Conservation (phyloP, 2,329 filamentous ascomycete genomes). For the Akanthomyces muscarius region DNA sequence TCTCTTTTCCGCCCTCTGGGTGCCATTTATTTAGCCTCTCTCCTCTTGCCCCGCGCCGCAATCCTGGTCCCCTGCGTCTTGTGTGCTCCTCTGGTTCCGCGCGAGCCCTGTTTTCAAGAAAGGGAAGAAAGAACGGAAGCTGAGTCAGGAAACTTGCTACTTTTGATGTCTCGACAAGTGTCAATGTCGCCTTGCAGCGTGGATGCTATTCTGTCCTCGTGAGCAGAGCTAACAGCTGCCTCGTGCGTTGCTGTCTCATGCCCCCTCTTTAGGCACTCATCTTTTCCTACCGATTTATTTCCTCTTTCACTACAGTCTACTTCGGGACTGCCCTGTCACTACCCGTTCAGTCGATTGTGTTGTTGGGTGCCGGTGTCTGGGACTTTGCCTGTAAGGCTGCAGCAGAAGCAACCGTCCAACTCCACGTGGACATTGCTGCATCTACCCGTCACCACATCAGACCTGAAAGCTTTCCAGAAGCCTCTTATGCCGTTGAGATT, state of each 20-base stretch:
- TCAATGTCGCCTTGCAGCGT: neutral
- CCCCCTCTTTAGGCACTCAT: neutral
- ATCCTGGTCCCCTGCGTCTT: neutral
- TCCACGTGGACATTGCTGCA: neutral
- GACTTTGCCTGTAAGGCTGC: neutral
- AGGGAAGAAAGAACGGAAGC: neutral
- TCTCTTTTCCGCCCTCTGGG: neutral
- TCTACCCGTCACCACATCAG: neutral
- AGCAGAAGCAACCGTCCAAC: neutral
- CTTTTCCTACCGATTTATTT: too few relatives aligned
- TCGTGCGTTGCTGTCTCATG: neutral
- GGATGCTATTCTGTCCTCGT: neutral
- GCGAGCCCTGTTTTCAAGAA: neutral
- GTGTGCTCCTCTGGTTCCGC: neutral
- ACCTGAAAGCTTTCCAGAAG: neutral
- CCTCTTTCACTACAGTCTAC: too few relatives aligned
- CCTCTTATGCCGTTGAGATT: conserved; percentile 1
- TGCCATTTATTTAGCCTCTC: conserved; percentile 14
- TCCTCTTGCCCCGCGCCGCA: conserved; percentile 9
- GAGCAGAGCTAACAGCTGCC: neutral
- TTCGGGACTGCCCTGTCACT: too few relatives aligned
- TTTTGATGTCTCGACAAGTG: conserved; percentile 2
- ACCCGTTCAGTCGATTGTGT: neutral
- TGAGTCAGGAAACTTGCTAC: neutral
- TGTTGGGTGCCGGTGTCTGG: neutral